These are phyloP conservation scores for Tulasnella calospora DNA, from an alignment of 768 basidiomycete genomes.

Conservation along the genomic window DNA sequence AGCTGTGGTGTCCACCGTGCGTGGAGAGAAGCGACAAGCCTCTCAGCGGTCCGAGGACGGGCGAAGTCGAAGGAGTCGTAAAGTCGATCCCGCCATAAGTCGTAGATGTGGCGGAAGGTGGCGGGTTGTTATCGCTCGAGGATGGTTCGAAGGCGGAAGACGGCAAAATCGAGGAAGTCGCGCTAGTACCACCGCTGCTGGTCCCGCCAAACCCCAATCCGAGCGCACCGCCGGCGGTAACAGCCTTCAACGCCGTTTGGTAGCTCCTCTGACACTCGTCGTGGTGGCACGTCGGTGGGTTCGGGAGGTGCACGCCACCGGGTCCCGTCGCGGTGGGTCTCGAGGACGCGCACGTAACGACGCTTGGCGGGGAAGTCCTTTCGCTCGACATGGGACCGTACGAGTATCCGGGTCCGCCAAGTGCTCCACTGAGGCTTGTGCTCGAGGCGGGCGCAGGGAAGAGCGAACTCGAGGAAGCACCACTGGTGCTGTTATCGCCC, in stretches of 20 bases:
- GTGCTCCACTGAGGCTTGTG: slow-evolving; percentile 3
- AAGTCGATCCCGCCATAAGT: slow-evolving; percentile 1
- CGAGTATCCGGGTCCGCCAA: slow-evolving; percentile 12
- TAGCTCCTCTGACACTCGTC: slow-evolving; percentile 45
- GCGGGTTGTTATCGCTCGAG: neutral
- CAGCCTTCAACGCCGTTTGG: slow-evolving; percentile 40
- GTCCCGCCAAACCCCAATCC: slow-evolving; percentile 31
- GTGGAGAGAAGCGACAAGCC: slow-evolving; percentile 36
- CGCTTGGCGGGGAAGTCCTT: neutral
- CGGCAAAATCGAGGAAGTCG: slow-evolving; percentile 6
- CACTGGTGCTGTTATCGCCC: slow-evolving; percentile 22
- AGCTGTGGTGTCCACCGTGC: neutral
- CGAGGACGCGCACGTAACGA: neutral
- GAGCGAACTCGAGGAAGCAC: neutral
- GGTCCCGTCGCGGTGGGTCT: neutral
- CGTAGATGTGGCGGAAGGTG: neutral
- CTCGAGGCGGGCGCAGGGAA: slow-evolving; percentile 9
- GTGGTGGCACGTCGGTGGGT: slow-evolving; percentile 42
- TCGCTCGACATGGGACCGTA: slow-evolving; percentile 5
- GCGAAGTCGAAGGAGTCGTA: slow-evolving; percentile 34
- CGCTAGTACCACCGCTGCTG: neutral
- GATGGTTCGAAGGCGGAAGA: neutral
- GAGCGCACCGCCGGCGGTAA: slow-evolving; percentile 33
- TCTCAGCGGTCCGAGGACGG: slow-evolving; percentile 38
- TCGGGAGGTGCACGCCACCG: slow-evolving; percentile 27